Evolutionary conservation across 805 yeast genomes (phyloP), one percentile per base, ranked within the genome.

Genomic region (Candida yuanshanica): DNA sequence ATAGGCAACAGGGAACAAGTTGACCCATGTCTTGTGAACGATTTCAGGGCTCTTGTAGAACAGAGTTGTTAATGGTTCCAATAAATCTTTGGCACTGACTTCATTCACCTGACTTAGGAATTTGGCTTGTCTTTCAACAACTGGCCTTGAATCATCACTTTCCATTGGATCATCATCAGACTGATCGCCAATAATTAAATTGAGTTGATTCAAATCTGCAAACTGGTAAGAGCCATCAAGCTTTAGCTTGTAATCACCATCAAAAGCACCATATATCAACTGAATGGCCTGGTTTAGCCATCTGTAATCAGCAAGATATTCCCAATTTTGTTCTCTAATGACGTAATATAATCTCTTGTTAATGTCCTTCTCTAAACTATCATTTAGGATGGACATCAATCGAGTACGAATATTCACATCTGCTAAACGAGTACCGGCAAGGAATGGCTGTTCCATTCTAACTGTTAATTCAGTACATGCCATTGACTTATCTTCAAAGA

Each of bases 311-410:
- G 95, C 90, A 29, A 93, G 66, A 49, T 77, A 83, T 58, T 93
- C 99, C 99, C 99, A 93, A 55, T 88, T 91, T 59, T 93, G 99
- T 53, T 93, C 98, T 29, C 91, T 69, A n/a, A 95, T 75, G 8
- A 91, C 82, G 52, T 95, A 95, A 48, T 82, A 79, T 26, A 93
- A 66, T 43, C 99, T 72, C 59, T 86, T 88, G 50, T 77, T 75
- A 20, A 89, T 72, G 49, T 85, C 89, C 38, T 69, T 74, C 46
- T 90, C 96, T 46, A 93, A 66, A 49, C 95, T 84, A 34, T 74
- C 74, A 58, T 82, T 81, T 55, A 93, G 65, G 42, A 93, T 85
- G 0, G 74, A 59, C 93, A 93, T 84, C 47, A 95, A 73, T 49
- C 79, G 81, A 43, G 77, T 72, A 37, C 99, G 76, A 22, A 87